Base-by-base conservation (phyloP, 805 yeast species). In the Hagleromyces aurorensis region DNA sequence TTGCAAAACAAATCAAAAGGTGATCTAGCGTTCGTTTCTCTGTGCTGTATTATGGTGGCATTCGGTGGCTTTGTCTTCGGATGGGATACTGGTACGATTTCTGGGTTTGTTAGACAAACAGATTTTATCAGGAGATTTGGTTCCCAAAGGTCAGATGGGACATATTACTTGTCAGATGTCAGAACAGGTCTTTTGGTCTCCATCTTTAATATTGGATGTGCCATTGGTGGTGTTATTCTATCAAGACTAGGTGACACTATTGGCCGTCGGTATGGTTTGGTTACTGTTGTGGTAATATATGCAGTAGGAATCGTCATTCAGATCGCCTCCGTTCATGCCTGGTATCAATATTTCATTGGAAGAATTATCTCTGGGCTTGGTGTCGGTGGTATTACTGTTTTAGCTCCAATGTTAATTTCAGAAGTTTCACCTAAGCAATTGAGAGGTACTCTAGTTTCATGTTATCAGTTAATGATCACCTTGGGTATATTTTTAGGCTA, bases 61-160 rank as follows among this genome's bases (percentile, higher is more conserved):
- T 47, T 47, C 33, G 52, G 52, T 42, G 52, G 52, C 29, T 70
- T 75, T 73, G 78, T 77, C 25, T 78, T 75, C 46, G 86, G 86
- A 41, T 78, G 78, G 69, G 86, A 78, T 61, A 78, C 85, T 26
- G 86, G 85, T 65, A 77, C 85, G 44, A 75, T 77, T 52, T 73
- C 82, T 16, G 84, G 84, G 43, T 75, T 78, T 46, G 78, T 76
- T 29, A 71, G 72, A 46, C 53, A 52, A 51, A 46, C 69, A 12
- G 79, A 76, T 47, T 78, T 69, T 60, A 52, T 53, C 26, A 37
- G 48, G 20, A 63, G 82, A 52, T 78, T 77, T 43, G 84, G 83
- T 50, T 62, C 65, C 37, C 11, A 46, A 5, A 40, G 59, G 34
- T 43, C 28, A 10, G 33, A 48, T n/a, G 79, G 80, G 32, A 60